phyloP scores from a whole-genome alignment of 1,284 basidiomycete species.

The Cystobasidium sp. region DNA sequence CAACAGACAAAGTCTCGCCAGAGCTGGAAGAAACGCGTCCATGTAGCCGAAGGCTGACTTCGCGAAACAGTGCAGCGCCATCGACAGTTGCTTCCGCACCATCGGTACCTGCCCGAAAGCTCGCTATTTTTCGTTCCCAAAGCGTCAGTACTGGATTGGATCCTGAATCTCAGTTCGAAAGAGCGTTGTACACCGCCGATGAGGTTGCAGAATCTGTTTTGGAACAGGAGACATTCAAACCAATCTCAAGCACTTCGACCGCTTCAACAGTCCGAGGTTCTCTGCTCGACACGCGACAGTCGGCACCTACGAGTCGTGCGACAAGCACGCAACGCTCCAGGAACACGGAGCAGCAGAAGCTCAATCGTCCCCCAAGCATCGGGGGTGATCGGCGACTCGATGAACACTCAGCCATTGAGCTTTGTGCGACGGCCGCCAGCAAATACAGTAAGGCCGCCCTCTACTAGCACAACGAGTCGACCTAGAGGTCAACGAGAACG shows the following conservation, averaged over 20 bases:
- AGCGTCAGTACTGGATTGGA: background rate
- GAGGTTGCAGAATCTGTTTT: background rate
- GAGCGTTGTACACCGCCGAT: background rate
- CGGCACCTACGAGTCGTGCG: background rate
- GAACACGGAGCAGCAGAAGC: too few relatives aligned
- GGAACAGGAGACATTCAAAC: too few relatives aligned
- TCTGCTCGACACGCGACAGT: background rate
- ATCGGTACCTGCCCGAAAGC: background rate
- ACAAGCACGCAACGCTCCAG: background rate
- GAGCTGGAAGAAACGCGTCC: background rate
- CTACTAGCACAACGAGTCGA: background rate
- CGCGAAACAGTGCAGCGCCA: background rate
- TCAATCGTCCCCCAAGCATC: too few relatives aligned
- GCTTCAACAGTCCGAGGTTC: too few relatives aligned
- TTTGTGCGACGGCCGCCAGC: background rate
- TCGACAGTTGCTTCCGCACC: background rate
- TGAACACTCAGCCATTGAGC: background rate
- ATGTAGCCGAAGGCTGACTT: background rate
- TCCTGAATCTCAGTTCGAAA: background rate
- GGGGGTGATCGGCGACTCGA: background rate
- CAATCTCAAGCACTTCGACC: too few relatives aligned
- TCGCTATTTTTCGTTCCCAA: background rate
- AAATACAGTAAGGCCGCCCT: background rate
- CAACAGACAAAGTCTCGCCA: background rate
- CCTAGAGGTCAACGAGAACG: background rate